Conservation (phyloP, 1,284 basidiomycete species). For the Heterobasidion parviporum region DNA sequence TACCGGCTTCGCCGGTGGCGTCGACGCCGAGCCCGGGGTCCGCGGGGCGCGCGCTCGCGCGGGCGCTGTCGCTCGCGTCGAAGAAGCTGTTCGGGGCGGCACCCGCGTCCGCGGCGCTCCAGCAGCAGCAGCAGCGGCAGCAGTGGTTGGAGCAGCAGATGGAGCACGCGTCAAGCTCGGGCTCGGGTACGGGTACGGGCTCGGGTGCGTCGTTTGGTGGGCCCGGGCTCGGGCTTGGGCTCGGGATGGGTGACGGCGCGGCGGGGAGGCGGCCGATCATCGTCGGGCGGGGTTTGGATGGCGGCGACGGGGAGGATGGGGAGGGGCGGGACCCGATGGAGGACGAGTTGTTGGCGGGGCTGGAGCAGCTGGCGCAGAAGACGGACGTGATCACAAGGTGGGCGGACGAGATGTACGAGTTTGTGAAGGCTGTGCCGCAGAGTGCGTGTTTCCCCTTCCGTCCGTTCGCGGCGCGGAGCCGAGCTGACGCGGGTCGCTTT, state of each 20-base stretch:
- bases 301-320: background rate
- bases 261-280: background rate
- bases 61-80: slow-evolving; percentile 84
- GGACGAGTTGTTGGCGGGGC: slow-evolving; percentile 61
- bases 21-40: background rate
- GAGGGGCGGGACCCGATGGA: slow-evolving; percentile 67
- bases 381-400: slow-evolving; percentile 89
- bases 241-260: slow-evolving; percentile 16
- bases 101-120: background rate
- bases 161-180: background rate
- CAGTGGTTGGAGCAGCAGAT: background rate
- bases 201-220: slow-evolving; percentile 3
- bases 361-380: slow-evolving; percentile 93
- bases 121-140: background rate
- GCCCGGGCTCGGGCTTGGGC: slow-evolving; percentile 19
- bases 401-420: slow-evolving; percentile 88
- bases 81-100: slow-evolving; percentile 80
- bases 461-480: too few species aligned
- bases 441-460: too few species aligned
- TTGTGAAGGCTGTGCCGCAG: slow-evolving; percentile 68
- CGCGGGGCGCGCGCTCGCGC: slow-evolving; percentile 46
- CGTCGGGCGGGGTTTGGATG: slow-evolving; percentile 10
- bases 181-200: background rate
- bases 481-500: background rate
- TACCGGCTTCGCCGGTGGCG: background rate